A percentile compares a stretch with the other conserved stretches of the same genome.
Conservation (phyloP, 148 eudicot species). For the Rheum nobile region DNA sequence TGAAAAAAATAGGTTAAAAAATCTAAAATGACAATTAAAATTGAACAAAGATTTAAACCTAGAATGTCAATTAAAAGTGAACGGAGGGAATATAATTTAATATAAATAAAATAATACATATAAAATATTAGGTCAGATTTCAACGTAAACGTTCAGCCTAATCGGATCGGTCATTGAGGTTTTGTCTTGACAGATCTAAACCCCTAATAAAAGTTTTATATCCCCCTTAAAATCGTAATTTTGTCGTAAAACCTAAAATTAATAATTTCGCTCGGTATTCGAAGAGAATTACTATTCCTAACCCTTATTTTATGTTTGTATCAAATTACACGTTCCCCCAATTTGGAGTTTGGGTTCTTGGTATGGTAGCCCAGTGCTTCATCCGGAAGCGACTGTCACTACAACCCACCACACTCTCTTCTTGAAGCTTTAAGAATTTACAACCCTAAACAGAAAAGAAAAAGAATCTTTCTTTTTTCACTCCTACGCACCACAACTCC, state of each 20-base stretch:
- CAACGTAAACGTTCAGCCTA: too few relatives aligned
- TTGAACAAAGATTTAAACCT: too few relatives aligned
- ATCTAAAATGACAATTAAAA: too few relatives aligned
- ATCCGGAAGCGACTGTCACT: constrained; percentile 2
- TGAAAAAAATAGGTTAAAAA: too few relatives aligned
- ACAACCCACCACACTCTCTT: not conserved
- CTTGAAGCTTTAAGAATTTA: not conserved
- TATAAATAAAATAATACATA: too few relatives aligned
- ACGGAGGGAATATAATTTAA: too few relatives aligned
- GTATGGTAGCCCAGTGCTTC: constrained; percentile 6
- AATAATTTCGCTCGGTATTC: not conserved
- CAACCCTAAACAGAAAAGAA: not conserved
- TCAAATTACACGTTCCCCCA: not conserved
- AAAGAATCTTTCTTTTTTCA: not conserved
- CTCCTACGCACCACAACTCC: constrained; percentile 4
- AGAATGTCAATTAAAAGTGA: too few relatives aligned
- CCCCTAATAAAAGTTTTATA: too few relatives aligned
- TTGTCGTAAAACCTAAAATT: not conserved
- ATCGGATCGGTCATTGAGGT: too few relatives aligned
- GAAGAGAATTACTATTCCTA: not conserved
- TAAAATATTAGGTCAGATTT: too few relatives aligned
- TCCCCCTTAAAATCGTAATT: too few relatives aligned
- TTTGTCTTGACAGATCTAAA: too few relatives aligned
- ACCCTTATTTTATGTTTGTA: not conserved
- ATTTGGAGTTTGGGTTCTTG: not conserved